phyloP scores from a whole-genome alignment of 192 early-diverging fungal species.

The Coemansia sp. region DNA sequence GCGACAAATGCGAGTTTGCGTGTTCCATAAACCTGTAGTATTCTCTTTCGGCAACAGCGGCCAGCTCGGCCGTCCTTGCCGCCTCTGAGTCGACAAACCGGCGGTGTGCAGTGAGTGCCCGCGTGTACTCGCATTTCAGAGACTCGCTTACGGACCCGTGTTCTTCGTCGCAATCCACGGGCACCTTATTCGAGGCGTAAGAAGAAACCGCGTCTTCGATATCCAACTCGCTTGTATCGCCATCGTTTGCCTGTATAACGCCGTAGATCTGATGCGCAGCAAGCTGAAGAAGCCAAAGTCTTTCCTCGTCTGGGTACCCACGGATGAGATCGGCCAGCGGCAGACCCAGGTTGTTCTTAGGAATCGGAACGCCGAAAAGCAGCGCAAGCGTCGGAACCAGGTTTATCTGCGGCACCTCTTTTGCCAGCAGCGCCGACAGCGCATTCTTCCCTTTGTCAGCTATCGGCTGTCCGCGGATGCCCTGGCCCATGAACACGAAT shows the following conservation, averaged over 20 bases:
- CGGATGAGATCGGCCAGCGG: conserved; percentile 42
- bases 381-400: conserved; percentile 50
- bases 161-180: conserved; percentile 5
- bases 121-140: conserved; percentile 39
- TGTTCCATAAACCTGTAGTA: conserved; percentile 39
- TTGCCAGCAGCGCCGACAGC: conserved; percentile 25
- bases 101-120: conserved; percentile 21
- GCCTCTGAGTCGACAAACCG: not conserved
- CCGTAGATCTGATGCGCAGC: conserved; percentile 62
- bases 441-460: conserved; percentile 21
- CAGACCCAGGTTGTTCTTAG: conserved; percentile 51
- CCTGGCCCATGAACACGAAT: conserved; percentile 51
- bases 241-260: conserved; percentile 38
- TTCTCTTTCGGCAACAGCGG: conserved; percentile 13
- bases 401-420: conserved; percentile 46
- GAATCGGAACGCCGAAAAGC: conserved; percentile 55
- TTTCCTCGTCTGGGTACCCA: conserved; percentile 21
- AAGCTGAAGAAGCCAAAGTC: conserved; percentile 57
- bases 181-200: not conserved
- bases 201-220: not conserved
- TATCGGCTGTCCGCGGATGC: conserved; percentile 19
- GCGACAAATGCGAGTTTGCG: conserved; percentile 40
- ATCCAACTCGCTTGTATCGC: conserved; percentile 2
- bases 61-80: not conserved
- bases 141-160: conserved; percentile 2